Percentiles rank a stretch among this genome's conserved stretches.
Evolutionary conservation across 192 early-diverging fungal genomes (phyloP).

Genomic region (Phycomyces blakesleeanus): DNA sequence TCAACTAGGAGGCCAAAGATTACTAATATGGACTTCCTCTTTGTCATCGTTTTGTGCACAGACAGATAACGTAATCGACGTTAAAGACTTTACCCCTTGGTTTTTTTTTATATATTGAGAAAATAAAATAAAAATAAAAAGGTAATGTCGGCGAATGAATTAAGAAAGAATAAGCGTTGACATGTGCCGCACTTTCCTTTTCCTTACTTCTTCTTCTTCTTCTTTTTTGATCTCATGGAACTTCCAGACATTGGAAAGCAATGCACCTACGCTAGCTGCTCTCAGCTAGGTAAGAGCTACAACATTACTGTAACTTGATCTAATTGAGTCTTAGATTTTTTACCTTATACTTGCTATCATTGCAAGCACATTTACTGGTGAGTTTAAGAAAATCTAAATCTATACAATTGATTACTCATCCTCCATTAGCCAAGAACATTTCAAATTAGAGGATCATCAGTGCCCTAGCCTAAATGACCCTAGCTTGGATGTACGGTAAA

Average conservation of each 20-base stretch:
- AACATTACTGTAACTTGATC: not conserved
- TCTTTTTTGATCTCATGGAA: conserved; percentile 51
- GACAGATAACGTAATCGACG: too few relatives aligned
- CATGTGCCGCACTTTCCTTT: conserved; percentile 6
- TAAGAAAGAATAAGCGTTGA: not conserved
- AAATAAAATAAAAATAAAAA: not conserved
- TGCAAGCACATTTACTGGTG: conserved; percentile 55
- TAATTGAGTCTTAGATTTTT: conserved; percentile 31
- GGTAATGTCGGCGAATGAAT: not conserved
- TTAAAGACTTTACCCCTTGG: too few relatives aligned
- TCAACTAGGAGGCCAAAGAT: too few relatives aligned
- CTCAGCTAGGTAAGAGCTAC: conserved; percentile 42
- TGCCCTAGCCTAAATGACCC: conserved; percentile 57
- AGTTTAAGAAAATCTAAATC: not conserved
- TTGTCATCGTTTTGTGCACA: too few relatives aligned
- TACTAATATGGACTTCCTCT: too few relatives aligned
- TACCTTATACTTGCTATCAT: conserved; percentile 52
- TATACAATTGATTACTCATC: not conserved
- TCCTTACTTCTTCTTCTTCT: conserved; percentile 16
- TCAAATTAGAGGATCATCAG: conserved; percentile 58
- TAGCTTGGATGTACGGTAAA: conserved; percentile 50
- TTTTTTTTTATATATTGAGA: too few relatives aligned
- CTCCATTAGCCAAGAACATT: conserved; percentile 60
- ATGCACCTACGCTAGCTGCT: conserved; percentile 56
- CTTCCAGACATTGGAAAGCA: conserved; percentile 66